phyloP scores from a whole-genome alignment of 768 basidiomycete species.

The Ephemerocybe angulata region DNA sequence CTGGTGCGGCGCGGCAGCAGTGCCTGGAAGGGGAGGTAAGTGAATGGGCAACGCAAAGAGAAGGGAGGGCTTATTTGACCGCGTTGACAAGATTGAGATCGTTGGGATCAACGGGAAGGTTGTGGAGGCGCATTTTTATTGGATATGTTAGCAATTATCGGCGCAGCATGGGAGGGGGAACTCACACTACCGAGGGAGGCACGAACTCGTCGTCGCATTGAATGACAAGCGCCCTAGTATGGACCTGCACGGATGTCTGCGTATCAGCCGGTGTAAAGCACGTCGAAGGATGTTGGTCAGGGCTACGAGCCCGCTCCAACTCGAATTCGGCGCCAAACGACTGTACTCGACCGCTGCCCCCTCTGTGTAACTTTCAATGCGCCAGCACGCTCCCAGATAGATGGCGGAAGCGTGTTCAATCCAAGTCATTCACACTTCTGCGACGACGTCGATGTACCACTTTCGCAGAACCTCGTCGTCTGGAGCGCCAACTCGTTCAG shows the following conservation, averaged over 20 bases:
- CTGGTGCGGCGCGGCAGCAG: too few species aligned
- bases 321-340: too few species aligned
- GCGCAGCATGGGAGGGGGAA: too few species aligned
- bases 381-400: constrained; percentile 77
- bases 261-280: constrained; percentile 68
- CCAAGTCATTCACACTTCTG: constrained; percentile 47
- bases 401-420: constrained; percentile 67
- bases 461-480: constrained; percentile 47
- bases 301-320: constrained; percentile 31
- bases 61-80: too few species aligned
- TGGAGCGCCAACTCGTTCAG: constrained; percentile 55
- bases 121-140: too few species aligned
- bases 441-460: constrained; percentile 64
- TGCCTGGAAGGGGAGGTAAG: too few species aligned
- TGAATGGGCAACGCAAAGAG: too few species aligned
- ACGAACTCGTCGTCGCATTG: too few species aligned
- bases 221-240: constrained; percentile 47
- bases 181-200: too few species aligned
- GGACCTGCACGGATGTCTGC: constrained; percentile 48
- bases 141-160: too few species aligned
- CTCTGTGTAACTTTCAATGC: constrained; percentile 57
- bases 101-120: too few species aligned
- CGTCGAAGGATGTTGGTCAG: constrained; percentile 84
- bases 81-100: too few species aligned
- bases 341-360: constrained; percentile 31